A percentile compares a stretch with the other conserved stretches of the same genome.
These are phyloP conservation scores for Selaginella moellendorffii DNA, from an alignment of 75 land plant genomes.

Conservation along the genomic window DNA sequence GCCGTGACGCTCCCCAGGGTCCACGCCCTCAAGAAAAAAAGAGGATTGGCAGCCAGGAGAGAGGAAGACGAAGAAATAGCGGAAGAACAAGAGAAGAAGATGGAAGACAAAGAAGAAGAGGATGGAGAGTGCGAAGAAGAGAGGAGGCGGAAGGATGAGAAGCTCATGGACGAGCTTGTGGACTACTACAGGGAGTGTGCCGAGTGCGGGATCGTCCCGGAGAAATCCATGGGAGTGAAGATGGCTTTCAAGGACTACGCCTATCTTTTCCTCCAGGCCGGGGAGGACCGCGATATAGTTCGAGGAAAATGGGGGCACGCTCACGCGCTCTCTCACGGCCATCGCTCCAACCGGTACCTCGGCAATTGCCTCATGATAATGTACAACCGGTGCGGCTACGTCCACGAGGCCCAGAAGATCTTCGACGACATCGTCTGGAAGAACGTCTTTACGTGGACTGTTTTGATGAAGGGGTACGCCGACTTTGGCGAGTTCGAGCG, in stretches of 20 bases:
- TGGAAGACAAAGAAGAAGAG: too few species aligned
- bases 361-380: neutral
- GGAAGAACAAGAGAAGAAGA: too few species aligned
- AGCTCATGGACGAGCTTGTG: neutral
- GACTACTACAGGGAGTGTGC: neutral
- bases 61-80: too few species aligned
- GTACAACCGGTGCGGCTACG: neutral
- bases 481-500: neutral
- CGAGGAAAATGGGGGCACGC: slow-evolving; percentile 9
- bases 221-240: neutral
- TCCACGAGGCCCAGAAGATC: neutral
- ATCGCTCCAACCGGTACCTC: neutral
- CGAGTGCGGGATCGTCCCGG: neutral
- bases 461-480: neutral
- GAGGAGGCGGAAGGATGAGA: neutral
- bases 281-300: neutral
- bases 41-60: too few species aligned
- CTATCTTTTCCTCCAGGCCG: neutral
- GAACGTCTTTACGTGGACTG: neutral
- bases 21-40: too few species aligned
- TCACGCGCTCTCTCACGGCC: neutral
- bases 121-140: neutral
- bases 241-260: slow-evolving; percentile 4
- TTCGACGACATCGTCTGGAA: neutral
- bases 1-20: neutral